Base-by-base conservation (phyloP, 106 monocot genomes). In the Triglochin maritima region DNA sequence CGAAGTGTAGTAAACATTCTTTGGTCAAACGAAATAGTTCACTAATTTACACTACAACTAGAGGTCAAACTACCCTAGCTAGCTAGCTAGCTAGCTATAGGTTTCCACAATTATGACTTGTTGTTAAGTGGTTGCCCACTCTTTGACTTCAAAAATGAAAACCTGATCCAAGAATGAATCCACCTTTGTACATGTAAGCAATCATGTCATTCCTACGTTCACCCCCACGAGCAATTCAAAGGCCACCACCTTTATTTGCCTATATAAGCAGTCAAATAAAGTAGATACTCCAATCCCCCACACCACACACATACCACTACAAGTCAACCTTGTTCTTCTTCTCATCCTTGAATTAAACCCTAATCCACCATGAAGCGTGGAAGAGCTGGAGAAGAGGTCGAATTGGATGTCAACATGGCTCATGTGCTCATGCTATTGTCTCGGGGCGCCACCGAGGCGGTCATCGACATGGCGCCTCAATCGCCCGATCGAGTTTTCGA, bases 391-490 rank as follows among this genome's bases (percentile, higher is more conserved):
- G 72, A 69, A 6, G 69, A 81, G 7, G 67, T 54, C 29, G 79
- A 79, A 48, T 14, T 63, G 67, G 71, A 66, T 57, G 44, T 82
- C 44, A 70, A 56, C 69, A 60, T 77, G 65, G 79, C 79, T 3
- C 59, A 66, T 14, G 69, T 80, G 3, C 60, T 83, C n/a, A 70
- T 83, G 65, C 54, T 83, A 7, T 76, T 83, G 13, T 72, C 79
- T 5, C 72, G 55, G 2, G 79, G 74, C 7, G 71, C 14, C 9
- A 57, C 8, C 15, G 47, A 5, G 10, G 29, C 10, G 46, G 49
- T 5, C 15, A 44, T 13, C 17, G 5, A 44, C 41, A 51, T 2
- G n/a, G 47, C 9, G 29, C 4, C 12, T 41, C 46, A 44, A 15
- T 4, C 53, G 6, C 3, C 56, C 44, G 67, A 17, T 3, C 59